These are phyloP conservation scores for Cyamopsis tetragonoloba DNA, from an alignment of 306 rosid genomes.

Conservation along the genomic window DNA sequence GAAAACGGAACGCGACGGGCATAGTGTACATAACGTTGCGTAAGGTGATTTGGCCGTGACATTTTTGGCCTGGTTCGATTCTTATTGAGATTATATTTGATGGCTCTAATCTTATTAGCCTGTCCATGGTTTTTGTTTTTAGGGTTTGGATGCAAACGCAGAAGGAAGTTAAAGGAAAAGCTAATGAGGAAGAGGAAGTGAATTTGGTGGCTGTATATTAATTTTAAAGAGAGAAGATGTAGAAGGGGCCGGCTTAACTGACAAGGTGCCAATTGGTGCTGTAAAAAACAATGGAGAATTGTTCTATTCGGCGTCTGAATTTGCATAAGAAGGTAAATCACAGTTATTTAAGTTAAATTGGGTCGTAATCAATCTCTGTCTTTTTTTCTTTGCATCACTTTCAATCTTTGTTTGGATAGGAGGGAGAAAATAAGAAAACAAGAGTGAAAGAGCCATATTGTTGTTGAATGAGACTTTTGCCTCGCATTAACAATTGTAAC, in stretches of 20 bases:
- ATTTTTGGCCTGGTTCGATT: slow-evolving; percentile 49
- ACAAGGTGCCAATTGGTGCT: slow-evolving; percentile 58
- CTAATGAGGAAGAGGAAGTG: neutral
- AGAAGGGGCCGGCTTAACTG: slow-evolving; percentile 44
- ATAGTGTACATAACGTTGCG: slow-evolving; percentile 88
- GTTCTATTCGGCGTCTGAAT: slow-evolving; percentile 53
- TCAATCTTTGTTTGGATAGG: too few relatives aligned
- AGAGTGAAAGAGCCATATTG: neutral
- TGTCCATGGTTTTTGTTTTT: slow-evolving; percentile 42
- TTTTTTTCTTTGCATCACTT: slow-evolving; percentile 19
- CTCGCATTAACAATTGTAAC: neutral
- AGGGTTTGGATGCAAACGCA: neutral
- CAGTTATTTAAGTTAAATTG: neutral
- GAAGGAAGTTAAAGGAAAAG: neutral
- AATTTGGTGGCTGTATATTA: neutral
- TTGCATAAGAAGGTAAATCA: neutral
- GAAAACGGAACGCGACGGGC: slow-evolving; percentile 83
- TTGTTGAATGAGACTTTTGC: neutral
- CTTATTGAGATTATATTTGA: slow-evolving; percentile 51
- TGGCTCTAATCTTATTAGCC: slow-evolving; percentile 78
- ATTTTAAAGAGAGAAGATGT: neutral
- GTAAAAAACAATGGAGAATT: slow-evolving; percentile 66
- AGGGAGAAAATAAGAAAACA: too few relatives aligned
- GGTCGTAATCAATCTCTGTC: neutral
- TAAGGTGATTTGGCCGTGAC: slow-evolving; percentile 50